These are phyloP conservation scores for Albatrellus ellisii DNA, from an alignment of 768 basidiomycete genomes.

Conservation along the genomic window DNA sequence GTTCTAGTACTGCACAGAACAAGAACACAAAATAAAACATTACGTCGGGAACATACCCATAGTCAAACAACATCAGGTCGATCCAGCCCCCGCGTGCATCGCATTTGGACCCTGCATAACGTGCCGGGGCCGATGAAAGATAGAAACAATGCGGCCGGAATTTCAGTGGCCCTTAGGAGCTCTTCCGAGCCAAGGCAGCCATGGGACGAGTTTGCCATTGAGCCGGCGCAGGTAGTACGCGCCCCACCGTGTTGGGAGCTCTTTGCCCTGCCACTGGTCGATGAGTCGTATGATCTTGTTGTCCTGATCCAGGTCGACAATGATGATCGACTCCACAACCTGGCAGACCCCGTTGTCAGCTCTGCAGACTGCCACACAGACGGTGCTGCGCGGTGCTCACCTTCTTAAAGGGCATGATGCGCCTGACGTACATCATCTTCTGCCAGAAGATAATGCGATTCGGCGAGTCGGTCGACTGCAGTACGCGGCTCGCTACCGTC, in stretches of 20 bases:
- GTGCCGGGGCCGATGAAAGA: too few relatives aligned
- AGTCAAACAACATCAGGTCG: too few relatives aligned
- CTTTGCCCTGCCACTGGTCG: constrained; percentile 49
- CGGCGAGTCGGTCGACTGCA: constrained; percentile 44
- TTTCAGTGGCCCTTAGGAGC: constrained; percentile 29
- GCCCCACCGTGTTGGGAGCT: constrained; percentile 35
- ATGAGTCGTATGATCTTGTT: constrained; percentile 44
- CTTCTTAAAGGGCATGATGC: constrained; percentile 37
- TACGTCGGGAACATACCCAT: too few relatives aligned
- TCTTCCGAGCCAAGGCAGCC: constrained; percentile 38
- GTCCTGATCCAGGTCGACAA: constrained; percentile 52
- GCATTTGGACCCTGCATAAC: too few relatives aligned
- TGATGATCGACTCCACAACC: constrained; percentile 46
- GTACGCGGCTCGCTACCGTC: constrained; percentile 36
- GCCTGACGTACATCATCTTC: constrained; percentile 46
- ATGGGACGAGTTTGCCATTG: constrained; percentile 38
- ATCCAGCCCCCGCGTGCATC: too few relatives aligned
- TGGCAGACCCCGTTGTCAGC: constrained; percentile 16
- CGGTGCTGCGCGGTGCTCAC: constrained; percentile 18
- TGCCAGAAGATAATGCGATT: constrained; percentile 50
- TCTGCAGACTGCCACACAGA: background rate
- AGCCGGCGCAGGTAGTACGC: constrained; percentile 32
- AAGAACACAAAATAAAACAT: too few relatives aligned
- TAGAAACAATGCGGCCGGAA: too few relatives aligned
- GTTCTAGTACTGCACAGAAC: too few relatives aligned